Evolutionary conservation across 768 basidiomycete genomes (phyloP), one percentile per base, ranked within the genome.

Genomic region (Kockovaella imperatae): DNA sequence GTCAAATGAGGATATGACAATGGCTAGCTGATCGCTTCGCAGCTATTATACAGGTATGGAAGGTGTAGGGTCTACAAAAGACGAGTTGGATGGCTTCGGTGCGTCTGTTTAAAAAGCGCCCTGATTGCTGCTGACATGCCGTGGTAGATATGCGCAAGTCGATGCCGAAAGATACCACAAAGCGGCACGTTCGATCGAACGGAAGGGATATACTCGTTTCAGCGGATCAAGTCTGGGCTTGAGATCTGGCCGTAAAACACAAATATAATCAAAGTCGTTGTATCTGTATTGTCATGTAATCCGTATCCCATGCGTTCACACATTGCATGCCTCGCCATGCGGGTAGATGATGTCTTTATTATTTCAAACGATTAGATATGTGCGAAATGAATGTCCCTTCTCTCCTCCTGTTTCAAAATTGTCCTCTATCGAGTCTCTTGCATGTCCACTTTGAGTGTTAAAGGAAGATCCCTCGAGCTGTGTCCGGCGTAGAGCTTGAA

Each of bases 21-120:
- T 60, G 87, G 90, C 60, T 86, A 91, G 68, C 88, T 87, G 31
- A 91, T 86, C 69, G 89, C 13, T 23, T 18, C 3, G 14, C 34
- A 66, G 62, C 30, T 66, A 61, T 45, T 71, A 70, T 47, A 48
- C 56, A 21, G 67, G 64, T 0, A 70, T 70, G 67, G 60, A 62
- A 45, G 62, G 65, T 23, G 49, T 61, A 18, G 55, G 57, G 21
- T 58, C 59, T 2, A 59, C 52, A 13, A 49, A 59, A 35, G 69
- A 70, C 35, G 67, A 70, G 34, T 38, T 63, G 32, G 69, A 70
- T 50, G 69, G 56, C 18, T 63, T 57, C 32, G 58, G 53, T 63
- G 24, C 24, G 52, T 54, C 25, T 23, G 25, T n/a, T 2, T 34
- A 30, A 7, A n/a, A 26, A 7, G 2, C 43, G 24, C 3, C 0